Evolutionary conservation across 192 early-diverging fungal species (phyloP).

Genomic region (Geosiphon pyriformis): DNA sequence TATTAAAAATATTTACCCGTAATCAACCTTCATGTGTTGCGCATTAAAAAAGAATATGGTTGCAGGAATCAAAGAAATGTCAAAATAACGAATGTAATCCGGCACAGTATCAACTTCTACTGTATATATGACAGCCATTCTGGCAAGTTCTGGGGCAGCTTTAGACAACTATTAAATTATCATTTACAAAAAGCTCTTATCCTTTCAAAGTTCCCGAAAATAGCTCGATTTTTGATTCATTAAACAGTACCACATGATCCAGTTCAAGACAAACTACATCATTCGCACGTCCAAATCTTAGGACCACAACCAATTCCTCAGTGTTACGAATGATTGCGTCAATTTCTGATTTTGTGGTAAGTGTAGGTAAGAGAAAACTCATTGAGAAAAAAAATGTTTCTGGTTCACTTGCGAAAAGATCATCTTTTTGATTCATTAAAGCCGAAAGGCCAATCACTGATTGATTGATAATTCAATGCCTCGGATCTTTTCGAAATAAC

Average conservation of each 20-base stretch:
- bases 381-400: no score
- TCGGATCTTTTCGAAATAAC: no score
- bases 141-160: not conserved
- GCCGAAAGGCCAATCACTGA: no score
- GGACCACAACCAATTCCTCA: not conserved
- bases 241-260: slow-evolving; percentile 7
- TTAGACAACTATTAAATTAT: not conserved
- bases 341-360: slow-evolving; percentile 1
- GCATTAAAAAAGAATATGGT: slow-evolving; percentile 14
- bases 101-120: slow-evolving; percentile 1
- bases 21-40: slow-evolving; percentile 16
- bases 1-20: not conserved
- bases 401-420: no score
- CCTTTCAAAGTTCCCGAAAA: not conserved
- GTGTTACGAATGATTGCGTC: slow-evolving; percentile 8
- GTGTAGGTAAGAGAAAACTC: slow-evolving; percentile 5
- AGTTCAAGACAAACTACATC: slow-evolving; percentile 3
- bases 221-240: not conserved
- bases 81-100: slow-evolving; percentile 1
- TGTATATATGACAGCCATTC: slow-evolving; percentile 3
- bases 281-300: not conserved
- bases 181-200: not conserved
- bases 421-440: no score
- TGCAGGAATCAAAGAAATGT: slow-evolving; percentile 10
- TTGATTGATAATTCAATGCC: no score